These are phyloP conservation scores for Candida loeiensis DNA, from an alignment of 805 yeast species.

Conservation along the genomic window DNA sequence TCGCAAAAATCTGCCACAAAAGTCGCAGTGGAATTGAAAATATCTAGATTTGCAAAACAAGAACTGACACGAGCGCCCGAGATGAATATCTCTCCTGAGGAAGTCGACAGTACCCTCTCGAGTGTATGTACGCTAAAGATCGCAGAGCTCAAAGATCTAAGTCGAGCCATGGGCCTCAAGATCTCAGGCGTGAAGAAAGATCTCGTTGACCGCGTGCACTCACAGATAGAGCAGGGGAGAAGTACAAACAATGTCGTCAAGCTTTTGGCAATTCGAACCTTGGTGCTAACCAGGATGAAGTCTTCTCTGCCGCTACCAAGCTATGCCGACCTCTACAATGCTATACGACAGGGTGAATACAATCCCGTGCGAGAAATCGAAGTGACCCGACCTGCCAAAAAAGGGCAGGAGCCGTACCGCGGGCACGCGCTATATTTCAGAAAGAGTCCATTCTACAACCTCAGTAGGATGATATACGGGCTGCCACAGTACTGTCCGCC, in stretches of 20 bases:
- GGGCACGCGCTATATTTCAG: constrained; percentile 48
- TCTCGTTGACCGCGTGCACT: constrained; percentile 50
- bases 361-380: neutral
- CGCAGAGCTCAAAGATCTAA: constrained; percentile 49
- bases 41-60: neutral
- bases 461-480: constrained; percentile 45
- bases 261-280: constrained; percentile 44
- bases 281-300: constrained; percentile 38
- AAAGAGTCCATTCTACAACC: constrained; percentile 53
- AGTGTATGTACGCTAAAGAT: constrained; percentile 37
- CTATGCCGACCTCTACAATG: constrained; percentile 26
- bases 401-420: constrained; percentile 13
- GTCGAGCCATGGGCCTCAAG: constrained; percentile 47
- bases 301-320: constrained; percentile 29
- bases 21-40: neutral
- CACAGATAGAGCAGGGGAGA: constrained; percentile 41
- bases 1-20: neutral
- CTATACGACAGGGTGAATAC: constrained; percentile 28
- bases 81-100: constrained; percentile 1
- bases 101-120: constrained; percentile 1
- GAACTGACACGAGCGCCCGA: neutral
- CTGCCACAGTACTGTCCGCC: constrained; percentile 47
- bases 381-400: neutral
- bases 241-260: constrained; percentile 31
- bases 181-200: constrained; percentile 60